Evolutionary conservation across 2,329 filamentous ascomycete genomes (phyloP).

Genomic region (Epichloe typhina): DNA sequence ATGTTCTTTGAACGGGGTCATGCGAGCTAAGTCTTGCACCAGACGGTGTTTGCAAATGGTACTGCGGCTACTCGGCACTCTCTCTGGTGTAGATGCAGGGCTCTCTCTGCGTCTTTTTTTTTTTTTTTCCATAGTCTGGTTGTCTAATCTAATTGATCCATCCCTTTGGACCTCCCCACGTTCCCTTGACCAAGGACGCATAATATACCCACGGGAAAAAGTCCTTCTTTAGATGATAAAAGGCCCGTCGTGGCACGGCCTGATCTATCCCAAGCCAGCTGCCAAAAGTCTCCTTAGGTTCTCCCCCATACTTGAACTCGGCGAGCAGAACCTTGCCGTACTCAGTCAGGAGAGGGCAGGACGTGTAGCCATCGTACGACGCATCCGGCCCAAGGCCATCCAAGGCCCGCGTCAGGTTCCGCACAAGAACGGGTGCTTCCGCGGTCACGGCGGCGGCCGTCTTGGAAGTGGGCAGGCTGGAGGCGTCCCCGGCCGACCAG

Average conservation of each 20-base stretch:
- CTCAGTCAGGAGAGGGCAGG: constrained; percentile 39
- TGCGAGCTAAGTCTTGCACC: neutral
- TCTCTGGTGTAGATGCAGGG: neutral
- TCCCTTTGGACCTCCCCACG: constrained; percentile 47
- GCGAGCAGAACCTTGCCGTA: constrained; percentile 51
- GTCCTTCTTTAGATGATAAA: constrained; percentile 52
- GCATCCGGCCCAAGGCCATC: constrained; percentile 32
- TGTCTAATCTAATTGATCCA: constrained; percentile 18
- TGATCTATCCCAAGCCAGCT: constrained; percentile 43
- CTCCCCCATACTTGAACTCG: constrained; percentile 53
- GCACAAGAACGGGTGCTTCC: constrained; percentile 36
- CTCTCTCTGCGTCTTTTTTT: neutral
- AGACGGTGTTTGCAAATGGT: neutral
- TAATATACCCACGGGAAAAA: constrained; percentile 57
- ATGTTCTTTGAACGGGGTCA: constrained; percentile 1
- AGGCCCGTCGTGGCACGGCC: constrained; percentile 37
- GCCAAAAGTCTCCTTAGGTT: constrained; percentile 49
- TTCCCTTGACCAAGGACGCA: constrained; percentile 46
- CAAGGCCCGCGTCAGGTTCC: constrained; percentile 30
- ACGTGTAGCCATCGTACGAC: constrained; percentile 41
- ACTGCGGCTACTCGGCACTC: no score
- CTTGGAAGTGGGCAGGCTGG: constrained; percentile 45
- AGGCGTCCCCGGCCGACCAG: constrained; percentile 46
- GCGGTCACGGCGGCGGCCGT: constrained; percentile 40
- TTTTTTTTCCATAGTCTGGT: neutral